Base-by-base conservation (phyloP, 2,329 filamentous ascomycete genomes). In the Colletotrichum paranaense region DNA sequence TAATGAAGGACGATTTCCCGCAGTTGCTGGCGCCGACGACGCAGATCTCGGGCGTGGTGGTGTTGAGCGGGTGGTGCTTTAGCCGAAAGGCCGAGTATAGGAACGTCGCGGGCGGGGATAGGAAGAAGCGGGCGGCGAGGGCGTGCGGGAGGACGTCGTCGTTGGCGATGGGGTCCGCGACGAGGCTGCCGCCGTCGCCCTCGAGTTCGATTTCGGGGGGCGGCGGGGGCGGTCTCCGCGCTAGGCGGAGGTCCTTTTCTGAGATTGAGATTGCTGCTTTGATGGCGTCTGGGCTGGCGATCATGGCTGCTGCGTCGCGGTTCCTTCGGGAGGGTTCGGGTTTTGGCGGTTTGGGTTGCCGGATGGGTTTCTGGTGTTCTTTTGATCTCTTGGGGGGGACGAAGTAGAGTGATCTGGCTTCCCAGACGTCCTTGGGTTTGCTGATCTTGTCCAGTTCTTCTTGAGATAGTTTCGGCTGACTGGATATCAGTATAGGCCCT, bases 1-100 rank as follows among this genome's bases (percentile, higher is more conserved):
- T 97, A 83, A 97, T 92, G 76, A 97, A 93, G 19, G 94, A 94
- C 1, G 94, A 97, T 81, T 97, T 97, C 79, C 95, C 95, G 55
- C 95, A 94, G 80, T 97, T 97, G 76, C 94, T 95, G 78, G 95
- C 95, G 56, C 95, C 95, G 49, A 97, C 90, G 58, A 97, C 88
- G 79, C 94, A 93, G 63, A 97, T 89, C 76, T 91, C 89, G 57
- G 89, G 89, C 4, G 86, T 81, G 74, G 84, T 83, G 28, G 84
- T 85, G 79, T 91, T 91, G 77, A 84, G 78, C 35, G 83, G 84
- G 72, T 91, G 84, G 77, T 88, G 78, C 66, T 86, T 83, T 74
- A 89, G 86, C 57, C 79, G 77, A 49, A 84, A 84, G 22, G 86
- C 87, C 19, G 86, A 86, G 82, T 89, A 89, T 75, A 90, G 83